phyloP scores from a whole-genome alignment of 768 basidiomycete species.

The Rhodosporidiobolus sp. region DNA sequence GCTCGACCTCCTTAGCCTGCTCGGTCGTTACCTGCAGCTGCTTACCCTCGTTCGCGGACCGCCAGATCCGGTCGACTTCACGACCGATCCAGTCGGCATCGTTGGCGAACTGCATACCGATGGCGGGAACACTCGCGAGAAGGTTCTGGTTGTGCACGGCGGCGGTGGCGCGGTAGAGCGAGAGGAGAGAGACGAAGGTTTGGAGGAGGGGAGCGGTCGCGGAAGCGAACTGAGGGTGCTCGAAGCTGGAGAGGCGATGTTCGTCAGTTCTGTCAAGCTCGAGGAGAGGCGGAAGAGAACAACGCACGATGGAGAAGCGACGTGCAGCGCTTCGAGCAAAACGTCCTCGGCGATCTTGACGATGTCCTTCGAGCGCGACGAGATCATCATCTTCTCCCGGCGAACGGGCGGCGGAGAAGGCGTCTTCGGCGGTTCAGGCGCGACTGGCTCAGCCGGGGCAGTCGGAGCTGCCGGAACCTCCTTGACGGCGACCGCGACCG shows the following conservation, averaged over 20 bases:
- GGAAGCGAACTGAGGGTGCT: constrained; percentile 33
- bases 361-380: constrained; percentile 26
- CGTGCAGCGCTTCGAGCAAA: constrained; percentile 35
- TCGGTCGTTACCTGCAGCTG: constrained; percentile 49
- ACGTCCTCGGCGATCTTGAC: constrained; percentile 33
- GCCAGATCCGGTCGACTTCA: constrained; percentile 33
- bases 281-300: background rate
- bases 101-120: constrained; percentile 53
- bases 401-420: background rate
- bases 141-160: constrained; percentile 48
- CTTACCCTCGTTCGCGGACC: constrained; percentile 8
- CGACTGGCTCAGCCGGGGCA: background rate
- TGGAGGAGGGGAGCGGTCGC: constrained; percentile 27
- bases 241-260: constrained; percentile 7
- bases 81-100: constrained; percentile 48
- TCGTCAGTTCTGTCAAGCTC: background rate
- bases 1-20: constrained; percentile 41
- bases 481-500: background rate
- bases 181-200: constrained; percentile 47
- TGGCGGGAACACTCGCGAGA: constrained; percentile 46
- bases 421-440: background rate
- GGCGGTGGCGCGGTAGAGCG: constrained; percentile 50
- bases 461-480: background rate
- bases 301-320: constrained; percentile 30
- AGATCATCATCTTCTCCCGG: constrained; percentile 37